A percentile compares a stretch with the other conserved stretches of the same genome.
These are phyloP conservation scores for Russula ochroleuca DNA, from an alignment of 768 basidiomycete genomes.

Conservation along the genomic window DNA sequence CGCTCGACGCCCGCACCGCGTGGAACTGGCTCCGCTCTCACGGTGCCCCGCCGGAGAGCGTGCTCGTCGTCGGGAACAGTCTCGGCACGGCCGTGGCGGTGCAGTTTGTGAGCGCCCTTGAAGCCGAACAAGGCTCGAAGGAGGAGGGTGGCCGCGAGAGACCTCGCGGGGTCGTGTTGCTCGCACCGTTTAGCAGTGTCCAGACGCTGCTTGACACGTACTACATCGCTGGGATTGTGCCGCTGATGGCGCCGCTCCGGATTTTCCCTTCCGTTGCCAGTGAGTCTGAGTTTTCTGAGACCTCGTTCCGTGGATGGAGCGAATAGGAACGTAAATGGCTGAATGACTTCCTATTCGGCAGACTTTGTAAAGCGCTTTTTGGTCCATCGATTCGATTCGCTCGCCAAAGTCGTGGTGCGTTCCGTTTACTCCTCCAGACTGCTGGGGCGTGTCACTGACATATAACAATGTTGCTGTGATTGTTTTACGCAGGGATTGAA, in stretches of 20 bases:
- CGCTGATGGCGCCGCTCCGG: constrained; percentile 66
- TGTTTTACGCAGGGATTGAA: constrained; percentile 49
- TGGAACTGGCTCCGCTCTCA: constrained; percentile 71
- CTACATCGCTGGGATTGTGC: constrained; percentile 58
- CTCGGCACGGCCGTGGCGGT: constrained; percentile 78
- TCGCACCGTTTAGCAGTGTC: constrained; percentile 40
- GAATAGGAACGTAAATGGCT: not conserved
- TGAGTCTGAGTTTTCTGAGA: constrained; percentile 49
- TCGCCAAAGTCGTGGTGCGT: constrained; percentile 55
- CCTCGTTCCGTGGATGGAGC: not conserved
- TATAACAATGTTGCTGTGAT: not conserved
- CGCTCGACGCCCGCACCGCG: constrained; percentile 67
- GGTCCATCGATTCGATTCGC: constrained; percentile 57
- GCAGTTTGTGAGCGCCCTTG: constrained; percentile 40
- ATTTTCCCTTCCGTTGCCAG: constrained; percentile 57
- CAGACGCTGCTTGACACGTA: constrained; percentile 60
- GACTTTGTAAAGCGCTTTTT: constrained; percentile 53
- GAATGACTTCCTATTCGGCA: constrained; percentile 29
- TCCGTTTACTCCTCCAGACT: not conserved
- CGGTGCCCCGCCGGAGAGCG: constrained; percentile 52
- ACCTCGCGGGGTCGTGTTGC: constrained; percentile 40
- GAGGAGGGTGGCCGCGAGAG: constrained; percentile 29
- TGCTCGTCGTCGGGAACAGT: constrained; percentile 82
- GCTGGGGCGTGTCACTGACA: not conserved
- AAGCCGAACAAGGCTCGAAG: constrained; percentile 10